These are phyloP conservation scores for Saccharomycopsis hybrid DNA, from an alignment of 1,139 yeast species.

Conservation along the genomic window DNA sequence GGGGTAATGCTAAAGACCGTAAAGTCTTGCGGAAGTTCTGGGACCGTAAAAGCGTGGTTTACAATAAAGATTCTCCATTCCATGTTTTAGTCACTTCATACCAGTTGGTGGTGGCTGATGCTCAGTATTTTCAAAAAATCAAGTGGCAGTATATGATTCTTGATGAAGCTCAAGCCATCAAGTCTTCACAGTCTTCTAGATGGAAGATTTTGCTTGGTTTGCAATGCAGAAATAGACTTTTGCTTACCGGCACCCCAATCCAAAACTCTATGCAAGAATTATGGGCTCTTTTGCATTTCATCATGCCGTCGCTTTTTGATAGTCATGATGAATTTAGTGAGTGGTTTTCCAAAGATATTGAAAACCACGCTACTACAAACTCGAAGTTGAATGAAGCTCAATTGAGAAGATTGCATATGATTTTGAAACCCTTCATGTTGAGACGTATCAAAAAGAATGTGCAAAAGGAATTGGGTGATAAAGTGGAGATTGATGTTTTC, in stretches of 20 bases:
- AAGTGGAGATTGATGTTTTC: slow-evolving; percentile 87
- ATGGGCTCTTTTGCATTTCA: slow-evolving; percentile 96
- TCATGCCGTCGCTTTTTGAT: slow-evolving; percentile 97
- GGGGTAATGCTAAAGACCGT: slow-evolving; percentile 97
- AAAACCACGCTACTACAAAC: slow-evolving; percentile 92
- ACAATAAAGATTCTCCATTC: slow-evolving; percentile 85
- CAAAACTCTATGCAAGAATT: slow-evolving; percentile 98
- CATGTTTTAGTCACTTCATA: slow-evolving; percentile 95
- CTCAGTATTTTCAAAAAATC: slow-evolving; percentile 89
- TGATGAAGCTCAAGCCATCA: slow-evolving; percentile 98
- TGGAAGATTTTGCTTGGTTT: slow-evolving; percentile 90
- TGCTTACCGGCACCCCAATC: slow-evolving; percentile 96
- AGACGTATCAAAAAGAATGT: slow-evolving; percentile 96
- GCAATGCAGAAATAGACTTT: slow-evolving; percentile 86
- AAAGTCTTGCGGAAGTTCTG: slow-evolving; percentile 90
- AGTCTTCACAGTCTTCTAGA: slow-evolving; percentile 87
- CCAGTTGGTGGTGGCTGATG: slow-evolving; percentile 93
- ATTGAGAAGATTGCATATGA: slow-evolving; percentile 85
- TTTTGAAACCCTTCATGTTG: slow-evolving; percentile 94
- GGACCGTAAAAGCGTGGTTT: slow-evolving; percentile 90
- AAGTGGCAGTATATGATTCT: slow-evolving; percentile 99
- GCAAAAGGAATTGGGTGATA: slow-evolving; percentile 95
- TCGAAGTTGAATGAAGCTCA: slow-evolving; percentile 92
- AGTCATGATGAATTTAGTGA: slow-evolving; percentile 98
- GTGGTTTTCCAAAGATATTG: slow-evolving; percentile 98